A percentile compares a stretch with the other conserved stretches of the same genome.
Evolutionary conservation across 139 green algal genomes (phyloP).

Genomic region (Astrephomene gubernaculifera): DNA sequence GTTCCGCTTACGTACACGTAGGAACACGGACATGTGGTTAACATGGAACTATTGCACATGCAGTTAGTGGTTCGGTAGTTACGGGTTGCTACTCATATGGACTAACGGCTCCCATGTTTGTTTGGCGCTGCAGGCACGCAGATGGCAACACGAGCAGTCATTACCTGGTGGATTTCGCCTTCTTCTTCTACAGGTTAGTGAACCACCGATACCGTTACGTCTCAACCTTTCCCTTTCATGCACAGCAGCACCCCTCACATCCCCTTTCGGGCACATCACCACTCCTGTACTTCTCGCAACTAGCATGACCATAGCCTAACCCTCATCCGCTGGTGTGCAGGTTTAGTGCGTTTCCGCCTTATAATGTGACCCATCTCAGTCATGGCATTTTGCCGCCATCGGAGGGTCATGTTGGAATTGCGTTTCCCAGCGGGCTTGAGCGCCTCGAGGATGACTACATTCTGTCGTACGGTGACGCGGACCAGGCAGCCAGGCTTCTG

Average conservation of each 20-base stretch:
- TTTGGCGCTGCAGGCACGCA: background rate
- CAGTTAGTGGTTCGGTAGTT: no score
- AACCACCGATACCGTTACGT: no score
- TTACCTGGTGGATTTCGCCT: slow-evolving; percentile 30
- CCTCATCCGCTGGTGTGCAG: no score
- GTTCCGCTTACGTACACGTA: background rate
- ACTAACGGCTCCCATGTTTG: no score
- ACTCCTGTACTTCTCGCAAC: background rate
- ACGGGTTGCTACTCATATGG: no score
- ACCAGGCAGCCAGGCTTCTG: slow-evolving; percentile 27
- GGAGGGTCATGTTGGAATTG: slow-evolving; percentile 19
- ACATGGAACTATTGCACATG: no score
- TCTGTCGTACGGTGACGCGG: slow-evolving; percentile 22
- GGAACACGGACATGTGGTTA: no score
- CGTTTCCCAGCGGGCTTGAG: slow-evolving; percentile 22
- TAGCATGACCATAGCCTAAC: no score
- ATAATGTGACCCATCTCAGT: slow-evolving; percentile 15
- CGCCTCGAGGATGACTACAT: background rate
- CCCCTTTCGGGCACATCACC: no score
- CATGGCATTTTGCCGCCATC: slow-evolving; percentile 30
- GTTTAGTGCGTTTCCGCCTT: slow-evolving; percentile 17
- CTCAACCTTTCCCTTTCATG: no score
- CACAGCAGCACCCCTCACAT: no score
- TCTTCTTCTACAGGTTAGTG: slow-evolving; percentile 29
- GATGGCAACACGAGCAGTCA: background rate